phyloP scores from a whole-genome alignment of 495 filamentous ascomycete genomes.

The Pyronema domesticum region DNA sequence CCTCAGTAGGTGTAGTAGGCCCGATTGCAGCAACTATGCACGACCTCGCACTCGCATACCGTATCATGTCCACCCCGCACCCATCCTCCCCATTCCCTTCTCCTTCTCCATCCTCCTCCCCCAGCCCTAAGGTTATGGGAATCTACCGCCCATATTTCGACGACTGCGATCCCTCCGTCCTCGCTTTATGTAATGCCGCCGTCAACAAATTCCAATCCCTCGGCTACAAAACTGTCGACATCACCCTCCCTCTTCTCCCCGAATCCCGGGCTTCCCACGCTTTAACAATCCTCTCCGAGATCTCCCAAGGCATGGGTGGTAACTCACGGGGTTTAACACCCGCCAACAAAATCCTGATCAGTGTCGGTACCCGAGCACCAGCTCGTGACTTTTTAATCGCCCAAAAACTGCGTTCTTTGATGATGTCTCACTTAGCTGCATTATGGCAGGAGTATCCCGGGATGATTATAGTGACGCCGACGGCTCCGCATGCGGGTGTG shows the following conservation, averaged over 20 bases:
- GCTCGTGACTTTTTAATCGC: constrained; percentile 54
- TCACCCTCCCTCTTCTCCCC: constrained; percentile 56
- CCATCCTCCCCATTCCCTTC: constrained; percentile 24
- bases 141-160: constrained; percentile 62
- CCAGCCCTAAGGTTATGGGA: constrained; percentile 37
- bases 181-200: constrained; percentile 36
- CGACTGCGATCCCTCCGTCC: constrained; percentile 44
- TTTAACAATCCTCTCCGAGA: constrained; percentile 61
- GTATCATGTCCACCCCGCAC: constrained; percentile 54
- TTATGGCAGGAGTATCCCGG: constrained; percentile 58
- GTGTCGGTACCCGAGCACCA: constrained; percentile 42
- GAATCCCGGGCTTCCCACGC: constrained; percentile 63
- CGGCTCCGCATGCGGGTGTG: constrained; percentile 62
- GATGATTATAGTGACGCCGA: constrained; percentile 63
- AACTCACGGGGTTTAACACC: constrained; percentile 38
- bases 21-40: constrained; percentile 61
- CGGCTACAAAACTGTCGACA: constrained; percentile 52
- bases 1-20: constrained; percentile 39
- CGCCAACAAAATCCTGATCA: constrained; percentile 57
- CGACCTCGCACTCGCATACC: constrained; percentile 71
- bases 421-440: constrained; percentile 68
- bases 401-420: constrained; percentile 51
- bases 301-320: constrained; percentile 25
- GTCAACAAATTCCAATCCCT: constrained; percentile 42
- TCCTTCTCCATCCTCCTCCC: constrained; percentile 13